Base-by-base conservation (phyloP, 139 green algal species). In the Ettlia oleoabundans region DNA sequence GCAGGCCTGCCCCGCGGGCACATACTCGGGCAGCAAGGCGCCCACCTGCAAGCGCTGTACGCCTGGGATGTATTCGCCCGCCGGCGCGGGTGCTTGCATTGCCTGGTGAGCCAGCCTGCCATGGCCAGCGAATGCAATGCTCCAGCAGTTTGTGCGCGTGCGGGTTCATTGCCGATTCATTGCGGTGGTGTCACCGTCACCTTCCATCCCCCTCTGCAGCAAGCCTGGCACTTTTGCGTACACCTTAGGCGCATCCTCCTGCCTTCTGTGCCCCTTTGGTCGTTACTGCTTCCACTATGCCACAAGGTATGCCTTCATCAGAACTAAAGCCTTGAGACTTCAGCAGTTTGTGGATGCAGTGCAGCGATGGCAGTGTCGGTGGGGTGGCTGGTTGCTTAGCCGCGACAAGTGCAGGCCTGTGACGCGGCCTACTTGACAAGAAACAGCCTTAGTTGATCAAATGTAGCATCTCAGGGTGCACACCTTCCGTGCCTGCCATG, bases 1-100 rank as follows among this genome's bases (percentile, higher is more conserved):
- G 47, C 47, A 80, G 53, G 53, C 53, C 35, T 80, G 73, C 73
- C 52, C 52, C 26, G 52, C 53, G 22, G 73, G 73, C 35, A 80
- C 73, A 21, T 52, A 6, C 22, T 80, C 73, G 3, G 28, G 28
- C 1, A 52, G 24, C 53, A 7, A 15, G 3, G 35, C 73, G 24
- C 7, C 24, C 53, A 41, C 53, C 26, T 80, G 73, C 73, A 55
- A 8, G 4, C 1, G 7, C 13, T 80, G 73, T 52, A 4, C 22
- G 15, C n/a, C 73, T 22, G 73, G 73, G 30, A 52, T 41, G 42
- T 80, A 24, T 35, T 32, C 52, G 2, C 2, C 35, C 51, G 4
- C 72, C 1, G 72, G 72, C 72, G 52, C 33, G 42, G 10, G 72
- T 15, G 4, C 72, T 4, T 79, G 72, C 72, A 42, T 8, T n/a